A percentile compares a stretch with the other conserved stretches of the same genome.
These are phyloP conservation scores for Lachancea kluyveri DNA, from an alignment of 805 yeast genomes.

Conservation along the genomic window DNA sequence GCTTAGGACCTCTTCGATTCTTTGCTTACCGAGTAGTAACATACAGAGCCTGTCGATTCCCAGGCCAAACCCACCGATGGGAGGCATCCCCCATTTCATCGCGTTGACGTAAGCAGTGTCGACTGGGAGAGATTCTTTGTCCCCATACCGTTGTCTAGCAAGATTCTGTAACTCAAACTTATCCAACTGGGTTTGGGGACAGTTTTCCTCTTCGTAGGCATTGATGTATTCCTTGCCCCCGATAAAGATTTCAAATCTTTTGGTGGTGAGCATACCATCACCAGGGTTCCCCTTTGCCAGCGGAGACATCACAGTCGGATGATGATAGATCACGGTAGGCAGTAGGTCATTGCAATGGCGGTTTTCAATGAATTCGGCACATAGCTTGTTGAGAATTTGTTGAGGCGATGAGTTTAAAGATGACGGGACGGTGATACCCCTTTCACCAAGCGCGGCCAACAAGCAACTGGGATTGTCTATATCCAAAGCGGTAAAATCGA, in stretches of 20 bases:
- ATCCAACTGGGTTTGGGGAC: constrained; percentile 60
- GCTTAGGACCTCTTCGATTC: constrained; percentile 71
- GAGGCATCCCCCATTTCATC: constrained; percentile 93
- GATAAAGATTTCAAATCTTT: constrained; percentile 81
- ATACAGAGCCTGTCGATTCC: constrained; percentile 87
- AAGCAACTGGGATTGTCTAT: constrained; percentile 23
- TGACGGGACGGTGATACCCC: constrained; percentile 13
- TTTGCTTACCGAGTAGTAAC: constrained; percentile 56
- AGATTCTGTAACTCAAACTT: constrained; percentile 59
- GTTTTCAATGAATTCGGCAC: constrained; percentile 59
- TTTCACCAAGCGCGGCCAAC: constrained; percentile 2
- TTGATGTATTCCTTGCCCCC: constrained; percentile 77
- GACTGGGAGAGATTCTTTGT: constrained; percentile 59
- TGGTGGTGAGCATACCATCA: constrained; percentile 38
- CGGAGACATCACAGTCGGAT: constrained; percentile 83
- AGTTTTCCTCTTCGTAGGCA: constrained; percentile 95
- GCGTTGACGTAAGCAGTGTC: constrained; percentile 66
- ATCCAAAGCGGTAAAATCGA: constrained; percentile 25
- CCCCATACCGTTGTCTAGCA: constrained; percentile 42
- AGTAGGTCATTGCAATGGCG: constrained; percentile 34
- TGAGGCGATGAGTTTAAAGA: constrained; percentile 44
- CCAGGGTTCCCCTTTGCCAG: constrained; percentile 61
- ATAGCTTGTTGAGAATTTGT: constrained; percentile 58
- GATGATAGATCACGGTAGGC: constrained; percentile 76
- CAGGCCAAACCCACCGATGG: constrained; percentile 97